Base-by-base conservation (phyloP, 345 rosid species). In the Excoecaria agallocha region DNA sequence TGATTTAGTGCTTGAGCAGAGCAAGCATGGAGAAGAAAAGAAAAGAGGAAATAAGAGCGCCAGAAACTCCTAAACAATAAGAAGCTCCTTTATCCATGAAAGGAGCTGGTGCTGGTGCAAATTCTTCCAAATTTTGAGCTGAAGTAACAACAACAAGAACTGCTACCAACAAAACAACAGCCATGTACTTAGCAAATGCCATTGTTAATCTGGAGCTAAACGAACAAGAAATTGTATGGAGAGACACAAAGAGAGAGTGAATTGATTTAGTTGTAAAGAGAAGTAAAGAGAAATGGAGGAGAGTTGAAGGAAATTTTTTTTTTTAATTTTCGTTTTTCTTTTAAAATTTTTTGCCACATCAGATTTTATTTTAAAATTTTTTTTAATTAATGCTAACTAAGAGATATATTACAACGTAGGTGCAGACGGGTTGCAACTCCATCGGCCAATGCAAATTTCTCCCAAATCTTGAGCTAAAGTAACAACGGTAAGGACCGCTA, bases 51-150 rank as follows among this genome's bases (percentile, higher is more conserved):
- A 71, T 46, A 2, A 45, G 12, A 58, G 74, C 57, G 5, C 20
- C 54, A 17, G 74, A 71, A 1, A 48, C 45, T 0, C 67, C 75
- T 17, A 43, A 4, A 39, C 63, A 38, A n/a, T n/a, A n/a, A n/a
- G n/a, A n/a, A n/a, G n/a, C n/a, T n/a, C n/a, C n/a, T n/a, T n/a
- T n/a, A n/a, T 66, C 76, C 64, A 74, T 16, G 37, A 39, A 55
- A 12, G 76, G 76, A 2, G 70, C 62, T 1, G 76, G 70, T 4
- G 76, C 38, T 22, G 62, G 63, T 39, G 70, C 70, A 3, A 67
- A n/a, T 25, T 48, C 78, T 13, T 68, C 70, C 8, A 67, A 35
- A 45, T 48, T 73, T 20, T 75, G 72, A 13, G 61, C 78, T 0
- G 66, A 55, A 38, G 39, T 57, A n/a, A 25, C 69, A 38, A 12